phyloP scores from a whole-genome alignment of 306 rosid species.

The Morella rubra region DNA sequence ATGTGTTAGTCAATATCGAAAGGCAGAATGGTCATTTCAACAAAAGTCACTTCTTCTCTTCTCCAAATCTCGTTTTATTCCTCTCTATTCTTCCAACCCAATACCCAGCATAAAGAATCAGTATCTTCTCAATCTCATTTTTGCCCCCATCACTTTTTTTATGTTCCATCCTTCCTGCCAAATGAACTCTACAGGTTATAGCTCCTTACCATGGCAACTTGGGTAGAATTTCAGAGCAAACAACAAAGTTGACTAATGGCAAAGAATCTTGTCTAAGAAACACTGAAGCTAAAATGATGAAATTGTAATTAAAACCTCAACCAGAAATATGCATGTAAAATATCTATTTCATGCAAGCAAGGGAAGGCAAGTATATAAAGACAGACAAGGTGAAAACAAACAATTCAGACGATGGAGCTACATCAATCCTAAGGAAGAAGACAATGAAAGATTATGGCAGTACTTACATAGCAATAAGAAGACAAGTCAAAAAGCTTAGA shows the following conservation, averaged over 20 bases:
- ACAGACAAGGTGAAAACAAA: background rate
- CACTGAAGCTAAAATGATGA: background rate
- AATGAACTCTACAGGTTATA: background rate
- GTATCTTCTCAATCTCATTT: background rate
- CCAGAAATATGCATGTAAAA: too few relatives aligned
- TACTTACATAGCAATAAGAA: conserved; percentile 3
- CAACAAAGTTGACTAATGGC: background rate
- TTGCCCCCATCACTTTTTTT: too few relatives aligned
- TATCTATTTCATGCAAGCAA: background rate
- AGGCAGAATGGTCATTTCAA: background rate
- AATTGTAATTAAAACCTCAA: background rate
- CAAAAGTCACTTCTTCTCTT: too few relatives aligned
- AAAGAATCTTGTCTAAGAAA: background rate
- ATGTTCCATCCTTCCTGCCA: background rate
- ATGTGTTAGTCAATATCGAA: too few relatives aligned
- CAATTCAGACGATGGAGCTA: background rate
- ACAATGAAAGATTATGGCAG: background rate
- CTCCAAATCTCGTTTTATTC: too few relatives aligned
- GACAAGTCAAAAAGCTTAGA: background rate
- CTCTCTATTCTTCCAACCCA: background rate
- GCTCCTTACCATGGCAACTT: background rate
- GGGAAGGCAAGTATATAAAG: background rate
- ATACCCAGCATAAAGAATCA: background rate
- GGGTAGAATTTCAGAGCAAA: background rate
- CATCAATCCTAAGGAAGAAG: background rate